phyloP scores from a whole-genome alignment of 441 rosid genomes.

The Dalechampia spathulata region DNA sequence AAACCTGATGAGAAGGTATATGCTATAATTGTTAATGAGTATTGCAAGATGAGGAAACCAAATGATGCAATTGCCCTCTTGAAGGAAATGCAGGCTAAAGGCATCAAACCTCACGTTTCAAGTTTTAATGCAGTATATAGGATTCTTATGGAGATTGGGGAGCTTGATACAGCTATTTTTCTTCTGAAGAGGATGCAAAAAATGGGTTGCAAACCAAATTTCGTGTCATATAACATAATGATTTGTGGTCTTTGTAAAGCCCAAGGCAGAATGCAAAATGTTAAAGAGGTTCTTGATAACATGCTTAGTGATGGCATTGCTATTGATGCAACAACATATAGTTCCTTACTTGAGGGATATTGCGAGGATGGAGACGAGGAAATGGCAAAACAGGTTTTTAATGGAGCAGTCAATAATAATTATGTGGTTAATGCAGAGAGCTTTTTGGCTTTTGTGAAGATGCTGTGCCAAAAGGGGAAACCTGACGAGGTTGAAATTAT shows the following conservation, averaged over 20 bases:
- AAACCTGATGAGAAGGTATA: constrained; percentile 26
- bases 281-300: constrained; percentile 16
- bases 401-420: constrained; percentile 18
- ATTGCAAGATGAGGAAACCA: constrained; percentile 51
- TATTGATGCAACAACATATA: constrained; percentile 23
- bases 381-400: constrained; percentile 15
- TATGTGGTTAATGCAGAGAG: constrained; percentile 20
- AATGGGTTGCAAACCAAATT: constrained; percentile 31
- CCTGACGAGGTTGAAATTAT: constrained; percentile 12
- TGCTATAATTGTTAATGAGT: constrained; percentile 52
- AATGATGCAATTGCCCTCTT: constrained; percentile 47
- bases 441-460: constrained; percentile 21
- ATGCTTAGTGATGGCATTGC: constrained; percentile 20
- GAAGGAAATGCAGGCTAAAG: constrained; percentile 61
- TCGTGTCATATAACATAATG: constrained; percentile 18
- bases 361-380: constrained; percentile 18
- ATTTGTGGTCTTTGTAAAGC: constrained; percentile 26
- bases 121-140: constrained; percentile 27
- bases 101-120: constrained; percentile 18
- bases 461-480: constrained; percentile 20
- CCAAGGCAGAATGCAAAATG: constrained; percentile 27
- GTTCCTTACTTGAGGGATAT: constrained; percentile 25
- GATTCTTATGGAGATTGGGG: constrained; percentile 18
- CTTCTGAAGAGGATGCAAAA: constrained; percentile 23
- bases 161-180: constrained; percentile 22